These are phyloP conservation scores for Blastocystis sp. DNA, from an alignment of 352 stramenopile genomes.

Conservation along the genomic window DNA sequence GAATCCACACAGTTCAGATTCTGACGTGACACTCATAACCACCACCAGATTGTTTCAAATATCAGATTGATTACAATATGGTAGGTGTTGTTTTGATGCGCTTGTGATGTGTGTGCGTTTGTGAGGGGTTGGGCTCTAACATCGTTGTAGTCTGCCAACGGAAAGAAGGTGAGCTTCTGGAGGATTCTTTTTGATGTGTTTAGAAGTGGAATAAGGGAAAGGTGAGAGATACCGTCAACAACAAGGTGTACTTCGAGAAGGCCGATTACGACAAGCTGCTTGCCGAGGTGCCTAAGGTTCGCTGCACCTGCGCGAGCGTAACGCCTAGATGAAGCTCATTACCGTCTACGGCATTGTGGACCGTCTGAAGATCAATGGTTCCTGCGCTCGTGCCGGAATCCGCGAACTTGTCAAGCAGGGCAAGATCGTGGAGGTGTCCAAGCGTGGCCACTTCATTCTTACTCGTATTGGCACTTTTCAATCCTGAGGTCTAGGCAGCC, in stretches of 20 bases:
- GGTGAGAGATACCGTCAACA: slow-evolving; percentile 69
- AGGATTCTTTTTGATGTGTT: background rate
- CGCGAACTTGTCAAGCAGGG: slow-evolving; percentile 67
- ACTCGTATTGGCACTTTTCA: slow-evolving; percentile 1
- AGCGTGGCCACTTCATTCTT: slow-evolving; percentile 65
- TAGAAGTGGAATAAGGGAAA: slow-evolving; percentile 71
- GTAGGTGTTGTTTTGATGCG: slow-evolving; percentile 14
- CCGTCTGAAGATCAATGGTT: slow-evolving; percentile 70
- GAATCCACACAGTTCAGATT: background rate
- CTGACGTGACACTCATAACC: background rate
- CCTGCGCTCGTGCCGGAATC: slow-evolving; percentile 65
- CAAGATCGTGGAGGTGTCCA: slow-evolving; percentile 68
- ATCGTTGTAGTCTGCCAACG: slow-evolving; percentile 63
- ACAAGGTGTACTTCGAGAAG: slow-evolving; percentile 70
- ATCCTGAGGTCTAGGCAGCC: slow-evolving; percentile 6
- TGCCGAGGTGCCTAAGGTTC: slow-evolving; percentile 68
- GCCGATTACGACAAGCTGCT: slow-evolving; percentile 66
- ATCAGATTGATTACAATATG: slow-evolving; percentile 65
- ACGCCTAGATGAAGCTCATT: slow-evolving; percentile 67
- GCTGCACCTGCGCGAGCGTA: background rate
- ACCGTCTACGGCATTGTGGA: slow-evolving; percentile 69
- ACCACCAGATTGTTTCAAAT: slow-evolving; percentile 61
- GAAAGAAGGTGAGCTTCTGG: slow-evolving; percentile 57
- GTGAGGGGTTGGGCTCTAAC: slow-evolving; percentile 3
- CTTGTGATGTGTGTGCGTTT: background rate